phyloP scores from a whole-genome alignment of 75 land plant genomes.

The Sequoiadendron giganteum region DNA sequence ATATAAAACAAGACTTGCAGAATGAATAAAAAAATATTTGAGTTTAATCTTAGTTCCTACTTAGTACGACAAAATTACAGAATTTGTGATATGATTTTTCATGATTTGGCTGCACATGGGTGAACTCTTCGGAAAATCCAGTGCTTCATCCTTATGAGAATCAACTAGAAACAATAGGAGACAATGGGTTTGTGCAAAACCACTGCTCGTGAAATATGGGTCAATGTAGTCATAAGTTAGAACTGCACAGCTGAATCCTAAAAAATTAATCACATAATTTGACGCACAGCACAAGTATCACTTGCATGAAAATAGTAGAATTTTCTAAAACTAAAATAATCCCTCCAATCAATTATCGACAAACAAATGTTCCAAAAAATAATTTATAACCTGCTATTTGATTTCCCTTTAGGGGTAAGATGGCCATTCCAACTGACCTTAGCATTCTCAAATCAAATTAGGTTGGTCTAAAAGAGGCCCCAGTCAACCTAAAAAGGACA shows the following conservation, averaged over 20 bases:
- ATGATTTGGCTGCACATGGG: no score
- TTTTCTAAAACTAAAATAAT: no score
- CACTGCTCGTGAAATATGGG: no score
- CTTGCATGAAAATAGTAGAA: no score
- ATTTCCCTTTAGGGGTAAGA: not conserved
- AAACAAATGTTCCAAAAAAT: not conserved
- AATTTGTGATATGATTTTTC: not conserved
- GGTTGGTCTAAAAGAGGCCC: not conserved
- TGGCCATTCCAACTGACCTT: not conserved
- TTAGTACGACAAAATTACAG: not conserved
- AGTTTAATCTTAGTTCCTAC: not conserved
- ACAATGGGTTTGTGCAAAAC: no score
- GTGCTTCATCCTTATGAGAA: no score
- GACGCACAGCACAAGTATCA: no score
- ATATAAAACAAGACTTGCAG: not conserved
- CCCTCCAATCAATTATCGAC: not conserved
- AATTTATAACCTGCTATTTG: not conserved
- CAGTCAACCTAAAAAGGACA: not conserved
- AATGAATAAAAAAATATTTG: not conserved
- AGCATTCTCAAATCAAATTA: not conserved
- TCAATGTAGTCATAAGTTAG: no score
- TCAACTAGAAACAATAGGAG: no score
- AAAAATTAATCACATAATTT: no score
- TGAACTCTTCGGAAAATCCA: no score
- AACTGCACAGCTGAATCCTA: no score